A percentile compares a stretch with the other conserved stretches of the same genome.
phyloP scores from a whole-genome alignment of 2,329 filamentous ascomycete species.

The Fusarium napiforme region DNA sequence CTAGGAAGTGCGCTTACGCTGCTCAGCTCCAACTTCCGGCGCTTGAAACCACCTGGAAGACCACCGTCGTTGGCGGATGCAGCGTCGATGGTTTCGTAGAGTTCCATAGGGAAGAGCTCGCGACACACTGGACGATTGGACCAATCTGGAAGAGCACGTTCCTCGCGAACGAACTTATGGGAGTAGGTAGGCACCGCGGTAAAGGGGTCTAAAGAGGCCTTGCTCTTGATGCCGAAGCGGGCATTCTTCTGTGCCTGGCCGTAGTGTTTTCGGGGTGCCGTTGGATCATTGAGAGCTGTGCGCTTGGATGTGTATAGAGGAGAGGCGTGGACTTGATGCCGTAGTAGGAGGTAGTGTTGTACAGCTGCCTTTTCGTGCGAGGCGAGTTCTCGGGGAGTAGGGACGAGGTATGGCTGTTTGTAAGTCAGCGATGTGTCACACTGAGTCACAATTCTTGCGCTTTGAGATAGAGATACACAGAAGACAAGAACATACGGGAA shows the following conservation, averaged over 20 bases:
- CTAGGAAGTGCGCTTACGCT: conserved; percentile 60
- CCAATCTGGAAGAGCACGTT: conserved; percentile 66
- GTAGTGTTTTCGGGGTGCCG: conserved; percentile 57
- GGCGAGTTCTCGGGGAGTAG: conserved; percentile 57
- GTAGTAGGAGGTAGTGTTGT: conserved; percentile 64
- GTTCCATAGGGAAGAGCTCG: conserved; percentile 66
- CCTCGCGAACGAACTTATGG: conserved; percentile 62
- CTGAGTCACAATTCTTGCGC: not conserved
- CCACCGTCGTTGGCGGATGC: conserved; percentile 43
- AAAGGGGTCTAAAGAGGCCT: conserved; percentile 68
- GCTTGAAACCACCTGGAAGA: conserved; percentile 55
- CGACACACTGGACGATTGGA: conserved; percentile 60
- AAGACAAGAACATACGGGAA: conserved; percentile 58
- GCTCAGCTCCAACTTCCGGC: conserved; percentile 56
- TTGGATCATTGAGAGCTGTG: conserved; percentile 53
- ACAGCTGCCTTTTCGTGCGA: conserved; percentile 59
- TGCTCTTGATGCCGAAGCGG: conserved; percentile 65
- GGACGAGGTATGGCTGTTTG: conserved; percentile 61
- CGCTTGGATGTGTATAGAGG: conserved; percentile 68
- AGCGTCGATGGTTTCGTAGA: conserved; percentile 66
- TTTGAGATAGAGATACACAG: not conserved
- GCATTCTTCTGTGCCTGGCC: conserved; percentile 69
- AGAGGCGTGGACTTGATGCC: conserved; percentile 65
- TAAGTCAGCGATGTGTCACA: conserved; percentile 18
- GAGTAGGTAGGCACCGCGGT: conserved; percentile 68